Evolutionary conservation across 345 rosid species (phyloP).

Genomic region (Clarkia xantiana): DNA sequence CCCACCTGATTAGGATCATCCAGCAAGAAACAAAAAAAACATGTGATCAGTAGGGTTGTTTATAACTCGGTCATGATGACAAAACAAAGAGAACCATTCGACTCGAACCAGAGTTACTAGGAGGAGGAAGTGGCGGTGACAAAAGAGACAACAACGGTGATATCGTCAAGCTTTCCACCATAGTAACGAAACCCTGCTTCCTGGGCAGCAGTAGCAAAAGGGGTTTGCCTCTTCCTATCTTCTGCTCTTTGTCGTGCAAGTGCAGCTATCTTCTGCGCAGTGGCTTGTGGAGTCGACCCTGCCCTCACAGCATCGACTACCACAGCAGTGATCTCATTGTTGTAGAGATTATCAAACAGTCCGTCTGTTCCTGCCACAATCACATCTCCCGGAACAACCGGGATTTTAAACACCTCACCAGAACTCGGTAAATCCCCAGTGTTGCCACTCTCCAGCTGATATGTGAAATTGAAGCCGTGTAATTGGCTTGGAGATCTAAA

Average conservation of each 20-base stretch:
- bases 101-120: too few species aligned
- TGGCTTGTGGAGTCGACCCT: constrained; percentile 52
- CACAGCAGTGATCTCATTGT: constrained; percentile 61
- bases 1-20: too few species aligned
- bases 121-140: neutral
- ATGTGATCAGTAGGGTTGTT: too few species aligned
- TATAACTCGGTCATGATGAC: too few species aligned
- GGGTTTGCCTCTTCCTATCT: constrained; percentile 63
- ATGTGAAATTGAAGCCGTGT: constrained; percentile 89
- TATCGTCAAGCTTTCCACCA: constrained; percentile 95
- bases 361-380: constrained; percentile 93
- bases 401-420: constrained; percentile 77
- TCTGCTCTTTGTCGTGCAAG: constrained; percentile 71
- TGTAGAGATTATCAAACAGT: constrained; percentile 78
- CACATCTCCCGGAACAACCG: constrained; percentile 74
- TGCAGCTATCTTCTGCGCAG: constrained; percentile 76
- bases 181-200: constrained; percentile 79
- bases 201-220: constrained; percentile 82
- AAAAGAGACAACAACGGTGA: constrained; percentile 81
- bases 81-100: too few species aligned
- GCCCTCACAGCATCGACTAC: constrained; percentile 67
- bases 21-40: too few species aligned
- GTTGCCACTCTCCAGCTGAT: constrained; percentile 71
- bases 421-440: constrained; percentile 68
- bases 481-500: constrained; percentile 89